Conservation (phyloP, 352 stramenopile species). For the Phytopythium delawarense region DNA sequence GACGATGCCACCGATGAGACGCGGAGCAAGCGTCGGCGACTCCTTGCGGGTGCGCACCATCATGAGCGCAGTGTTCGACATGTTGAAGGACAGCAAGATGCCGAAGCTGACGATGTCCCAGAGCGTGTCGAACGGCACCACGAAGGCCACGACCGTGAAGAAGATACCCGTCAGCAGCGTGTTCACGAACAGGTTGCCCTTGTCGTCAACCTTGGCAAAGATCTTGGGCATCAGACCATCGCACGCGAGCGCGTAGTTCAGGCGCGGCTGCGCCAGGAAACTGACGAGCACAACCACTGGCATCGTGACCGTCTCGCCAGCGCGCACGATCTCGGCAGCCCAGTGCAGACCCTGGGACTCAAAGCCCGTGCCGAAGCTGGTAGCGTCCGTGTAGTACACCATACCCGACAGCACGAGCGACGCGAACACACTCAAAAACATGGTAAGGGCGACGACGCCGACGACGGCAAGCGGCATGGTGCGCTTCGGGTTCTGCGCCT, state of each 20-base stretch:
- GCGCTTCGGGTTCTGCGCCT: conserved; percentile 67
- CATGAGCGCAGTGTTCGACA: conserved; percentile 73
- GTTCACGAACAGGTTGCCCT: conserved; percentile 79
- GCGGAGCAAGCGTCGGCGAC: conserved; percentile 40
- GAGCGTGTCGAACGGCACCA: conserved; percentile 74
- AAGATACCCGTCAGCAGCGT: conserved; percentile 64
- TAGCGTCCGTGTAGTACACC: conserved; percentile 26
- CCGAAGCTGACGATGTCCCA: conserved; percentile 89
- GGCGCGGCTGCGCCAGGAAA: conserved; percentile 85
- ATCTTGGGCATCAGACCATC: conserved; percentile 88
- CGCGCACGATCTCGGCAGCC: conserved; percentile 23
- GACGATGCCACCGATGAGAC: conserved; percentile 42
- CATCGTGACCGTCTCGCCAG: conserved; percentile 60
- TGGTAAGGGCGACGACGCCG: conserved; percentile 72
- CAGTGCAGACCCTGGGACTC: conserved; percentile 18
- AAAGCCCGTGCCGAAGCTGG: conserved; percentile 28
- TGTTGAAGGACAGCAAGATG: conserved; percentile 86
- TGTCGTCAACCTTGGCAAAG: conserved; percentile 67
- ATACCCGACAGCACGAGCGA: conserved; percentile 83
- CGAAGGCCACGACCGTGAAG: conserved; percentile 63
- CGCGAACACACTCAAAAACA: conserved; percentile 34
- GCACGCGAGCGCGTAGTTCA: conserved; percentile 84
- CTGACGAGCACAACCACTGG: conserved; percentile 89
- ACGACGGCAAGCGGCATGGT: conserved; percentile 84
- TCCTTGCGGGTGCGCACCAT: conserved; percentile 60